These are phyloP conservation scores for Paspalum vaginatum DNA, from an alignment of 176 grass and related monocot species.

Conservation along the genomic window DNA sequence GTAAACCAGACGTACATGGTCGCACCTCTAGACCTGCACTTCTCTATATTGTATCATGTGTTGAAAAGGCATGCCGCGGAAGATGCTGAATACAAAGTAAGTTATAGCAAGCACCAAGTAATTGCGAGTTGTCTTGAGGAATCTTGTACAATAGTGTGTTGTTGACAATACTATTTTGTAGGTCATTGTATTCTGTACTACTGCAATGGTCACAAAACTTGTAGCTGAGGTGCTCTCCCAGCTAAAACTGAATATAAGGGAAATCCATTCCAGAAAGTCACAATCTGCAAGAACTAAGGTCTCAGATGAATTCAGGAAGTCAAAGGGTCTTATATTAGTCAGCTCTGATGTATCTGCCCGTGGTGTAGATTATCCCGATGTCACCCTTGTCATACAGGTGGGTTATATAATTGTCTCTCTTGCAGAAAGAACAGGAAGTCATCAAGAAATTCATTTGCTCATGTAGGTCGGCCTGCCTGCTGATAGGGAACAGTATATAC, in stretches of 20 bases:
- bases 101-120: conserved; percentile 36
- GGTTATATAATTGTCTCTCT: not conserved
- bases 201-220: conserved; percentile 89
- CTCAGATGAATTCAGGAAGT: conserved; percentile 89
- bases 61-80: conserved; percentile 70
- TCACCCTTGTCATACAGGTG: conserved; percentile 88
- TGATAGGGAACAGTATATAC: conserved; percentile 90
- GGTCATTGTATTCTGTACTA: conserved; percentile 98
- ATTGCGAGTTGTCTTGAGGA: conserved; percentile 10
- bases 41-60: conserved; percentile 67
- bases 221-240: conserved; percentile 71
- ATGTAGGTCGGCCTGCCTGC: conserved; percentile 75
- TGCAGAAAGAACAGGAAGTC: not conserved
- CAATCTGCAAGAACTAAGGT: conserved; percentile 85
- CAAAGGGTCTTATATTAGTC: conserved; percentile 88
- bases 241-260: conserved; percentile 78
- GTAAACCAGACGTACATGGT: conserved; percentile 81
- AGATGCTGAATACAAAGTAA: conserved; percentile 89
- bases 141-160: conserved; percentile 9
- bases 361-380: conserved; percentile 96
- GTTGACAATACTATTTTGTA: conserved; percentile 43
- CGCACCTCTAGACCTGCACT: conserved; percentile 66
- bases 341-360: conserved; percentile 97
- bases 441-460: conserved; percentile 18
- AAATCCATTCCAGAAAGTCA: conserved; percentile 92